Base-by-base conservation (phyloP, 345 rosid genomes). In the Combretum micranthum region DNA sequence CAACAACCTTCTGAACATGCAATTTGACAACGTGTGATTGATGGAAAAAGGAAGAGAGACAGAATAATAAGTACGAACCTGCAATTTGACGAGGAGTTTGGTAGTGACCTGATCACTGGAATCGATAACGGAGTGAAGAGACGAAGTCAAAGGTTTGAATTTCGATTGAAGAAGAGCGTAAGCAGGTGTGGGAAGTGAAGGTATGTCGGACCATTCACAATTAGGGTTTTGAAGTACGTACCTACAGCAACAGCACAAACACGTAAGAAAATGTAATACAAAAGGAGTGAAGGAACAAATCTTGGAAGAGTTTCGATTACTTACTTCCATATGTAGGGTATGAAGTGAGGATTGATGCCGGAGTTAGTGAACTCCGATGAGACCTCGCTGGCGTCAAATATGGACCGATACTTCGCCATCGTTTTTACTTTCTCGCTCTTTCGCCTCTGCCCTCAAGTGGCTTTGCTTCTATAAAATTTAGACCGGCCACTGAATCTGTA, bases 71-170 rank as follows among this genome's bases (percentile, higher is more conserved):
- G 15, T 42, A 60, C 13, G 42, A 45, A 87, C 98, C 95, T 82
- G 94, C 61, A 93, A 84, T 71, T 65, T 82, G 72, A 93, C 54
- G 61, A 89, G 81, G 54, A 93, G 94, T 20, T 89, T 93, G 63
- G 80, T 79, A 73, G 97, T 89, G 74, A 88, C 88, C 66, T 80
- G 81, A 63, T 93, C 97, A 5, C 70, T 75, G 50, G 97, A 93
- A 44, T 87, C 83, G 57, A 74, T 61, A 17, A 72, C 79, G 0
- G 92, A 80, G 73, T 93, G 79, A n/a, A 89, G 72, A 62, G 80
- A 67, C 21, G 97, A 93, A 52, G 94, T 80, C 50, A 87, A 73
- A 66, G 85, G 71, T 79, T 77, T 82, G 85, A 93, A 93, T 71
- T 87, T 89, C 1, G 90, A 72, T 15, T 66, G 80, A n/a, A 93